A percentile compares a stretch with the other conserved stretches of the same genome.
Conservation (phyloP, 106 monocot genomes). For the Gastrodia elata region DNA sequence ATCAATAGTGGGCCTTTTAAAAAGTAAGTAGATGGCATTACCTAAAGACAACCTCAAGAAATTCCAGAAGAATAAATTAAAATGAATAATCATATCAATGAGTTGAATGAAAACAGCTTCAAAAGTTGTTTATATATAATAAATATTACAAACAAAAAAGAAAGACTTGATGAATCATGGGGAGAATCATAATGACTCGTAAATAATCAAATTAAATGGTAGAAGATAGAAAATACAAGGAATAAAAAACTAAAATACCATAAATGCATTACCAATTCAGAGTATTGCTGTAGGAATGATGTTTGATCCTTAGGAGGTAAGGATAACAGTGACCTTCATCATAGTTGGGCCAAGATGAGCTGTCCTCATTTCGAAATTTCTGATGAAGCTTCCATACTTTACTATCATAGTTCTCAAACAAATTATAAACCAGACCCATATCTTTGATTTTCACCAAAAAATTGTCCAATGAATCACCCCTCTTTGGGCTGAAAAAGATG, state of each 20-base stretch:
- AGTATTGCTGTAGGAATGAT: not conserved
- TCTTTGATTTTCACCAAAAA: conserved; percentile 47
- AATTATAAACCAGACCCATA: conserved; percentile 43
- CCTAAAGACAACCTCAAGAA: no score
- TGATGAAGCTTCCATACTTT: conserved; percentile 63
- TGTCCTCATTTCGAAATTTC: conserved; percentile 36
- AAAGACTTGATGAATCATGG: no score
- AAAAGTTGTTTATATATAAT: no score
- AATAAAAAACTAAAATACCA: no score
- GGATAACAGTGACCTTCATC: conserved; percentile 86
- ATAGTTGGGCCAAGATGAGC: conserved; percentile 71
- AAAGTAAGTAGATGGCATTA: no score
- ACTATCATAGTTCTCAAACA: conserved; percentile 70
- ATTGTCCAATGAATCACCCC: conserved; percentile 80
- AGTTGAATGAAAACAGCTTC: no score
- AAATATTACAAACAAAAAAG: no score
- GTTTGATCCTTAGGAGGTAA: conserved; percentile 42
- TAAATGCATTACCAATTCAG: not conserved
- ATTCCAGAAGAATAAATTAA: no score
- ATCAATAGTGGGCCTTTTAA: no score
- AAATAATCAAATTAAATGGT: no score
- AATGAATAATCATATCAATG: no score
- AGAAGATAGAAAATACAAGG: not conserved
- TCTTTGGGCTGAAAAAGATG: conserved; percentile 67
- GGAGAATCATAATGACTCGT: no score